Evolutionary conservation across 2,329 filamentous ascomycete species (phyloP).

Genomic region (Hypoxylon sp.): DNA sequence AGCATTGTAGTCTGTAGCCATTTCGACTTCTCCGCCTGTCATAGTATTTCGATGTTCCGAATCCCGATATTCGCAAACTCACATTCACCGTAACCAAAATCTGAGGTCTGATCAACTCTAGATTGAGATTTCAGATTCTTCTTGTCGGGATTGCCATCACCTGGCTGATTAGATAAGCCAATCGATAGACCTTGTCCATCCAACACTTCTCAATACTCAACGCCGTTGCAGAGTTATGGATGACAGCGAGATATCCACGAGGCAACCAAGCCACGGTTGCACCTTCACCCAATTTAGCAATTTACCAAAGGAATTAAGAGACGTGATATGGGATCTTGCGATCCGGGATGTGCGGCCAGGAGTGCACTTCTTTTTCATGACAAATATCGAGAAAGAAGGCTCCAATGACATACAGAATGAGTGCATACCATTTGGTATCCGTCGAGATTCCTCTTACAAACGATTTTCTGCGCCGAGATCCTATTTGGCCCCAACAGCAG

Average conservation of each 20-base stretch:
- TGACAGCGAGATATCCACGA: neutral
- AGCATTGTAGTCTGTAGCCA: neutral
- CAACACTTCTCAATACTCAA: no score
- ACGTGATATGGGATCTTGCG: slow-evolving; percentile 15
- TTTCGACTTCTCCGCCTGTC: neutral
- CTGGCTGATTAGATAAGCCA: no score
- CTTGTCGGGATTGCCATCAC: no score
- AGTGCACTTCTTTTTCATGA: slow-evolving; percentile 5
- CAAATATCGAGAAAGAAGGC: neutral
- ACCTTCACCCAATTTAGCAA: neutral
- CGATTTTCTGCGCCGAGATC: neutral
- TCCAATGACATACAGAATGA: neutral
- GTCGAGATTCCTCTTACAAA: neutral
- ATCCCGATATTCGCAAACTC: neutral
- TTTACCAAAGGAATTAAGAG: slow-evolving; percentile 15
- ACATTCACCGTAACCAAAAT: neutral
- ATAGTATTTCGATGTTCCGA: neutral
- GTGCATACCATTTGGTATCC: neutral
- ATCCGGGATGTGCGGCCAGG: slow-evolving; percentile 1
- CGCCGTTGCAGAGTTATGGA: slow-evolving; percentile 3
- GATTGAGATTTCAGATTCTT: neutral
- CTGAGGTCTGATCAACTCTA: neutral
- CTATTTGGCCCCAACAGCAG: neutral
- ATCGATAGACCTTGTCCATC: no score
- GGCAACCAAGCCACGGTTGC: neutral